phyloP scores from a whole-genome alignment of 75 land plant genomes.

The Cunninghamia lanceolata region DNA sequence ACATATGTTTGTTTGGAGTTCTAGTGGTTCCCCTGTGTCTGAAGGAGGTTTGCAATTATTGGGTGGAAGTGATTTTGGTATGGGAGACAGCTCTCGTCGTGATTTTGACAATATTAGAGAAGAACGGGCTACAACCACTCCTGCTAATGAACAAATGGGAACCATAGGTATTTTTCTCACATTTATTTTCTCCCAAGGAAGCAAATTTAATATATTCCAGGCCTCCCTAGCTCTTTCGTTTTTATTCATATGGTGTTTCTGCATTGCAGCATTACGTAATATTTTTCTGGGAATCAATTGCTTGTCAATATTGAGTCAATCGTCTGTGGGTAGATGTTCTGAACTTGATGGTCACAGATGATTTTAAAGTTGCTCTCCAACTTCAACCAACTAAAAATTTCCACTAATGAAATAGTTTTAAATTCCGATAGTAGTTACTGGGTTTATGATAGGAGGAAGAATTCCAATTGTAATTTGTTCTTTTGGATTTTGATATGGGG shows the following conservation, averaged over 20 bases:
- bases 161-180: neutral
- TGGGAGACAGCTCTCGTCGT: slow-evolving; percentile 7
- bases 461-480: neutral
- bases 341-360: neutral
- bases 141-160: neutral
- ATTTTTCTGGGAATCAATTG: neutral
- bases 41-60: slow-evolving; percentile 50
- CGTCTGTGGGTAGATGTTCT: neutral
- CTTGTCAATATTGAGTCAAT: neutral
- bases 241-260: neutral
- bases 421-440: neutral
- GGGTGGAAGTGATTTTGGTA: slow-evolving; percentile 26
- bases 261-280: neutral
- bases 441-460: neutral
- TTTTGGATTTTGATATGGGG: neutral
- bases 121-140: neutral
- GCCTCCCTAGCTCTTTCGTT: neutral
- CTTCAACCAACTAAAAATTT: neutral
- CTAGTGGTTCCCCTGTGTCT: slow-evolving; percentile 72
- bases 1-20: slow-evolving; percentile 91
- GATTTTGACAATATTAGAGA: slow-evolving; percentile 11
- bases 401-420: neutral
- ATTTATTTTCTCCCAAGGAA: neutral
- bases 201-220: neutral
- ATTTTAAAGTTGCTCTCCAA: neutral